phyloP scores from a whole-genome alignment of 2,329 filamentous ascomycete species.

The Diaporthe vexans region DNA sequence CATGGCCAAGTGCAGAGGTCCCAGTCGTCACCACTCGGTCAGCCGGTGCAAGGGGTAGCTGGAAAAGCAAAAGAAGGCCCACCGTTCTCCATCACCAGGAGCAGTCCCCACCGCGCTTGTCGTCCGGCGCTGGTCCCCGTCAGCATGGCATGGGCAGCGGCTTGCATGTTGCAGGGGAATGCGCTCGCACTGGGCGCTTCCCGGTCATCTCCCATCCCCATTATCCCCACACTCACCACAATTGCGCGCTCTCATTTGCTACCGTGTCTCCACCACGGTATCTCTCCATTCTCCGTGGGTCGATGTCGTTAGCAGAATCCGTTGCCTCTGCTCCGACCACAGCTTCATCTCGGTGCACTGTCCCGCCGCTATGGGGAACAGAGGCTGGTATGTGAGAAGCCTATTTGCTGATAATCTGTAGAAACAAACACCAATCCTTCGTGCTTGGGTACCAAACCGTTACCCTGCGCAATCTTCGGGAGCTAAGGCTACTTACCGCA shows the following conservation, averaged over 20 bases:
- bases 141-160: conserved; percentile 37
- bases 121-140: conserved; percentile 42
- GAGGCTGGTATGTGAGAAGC: conserved; percentile 33
- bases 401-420: conserved; percentile 39
- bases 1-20: conserved; percentile 35
- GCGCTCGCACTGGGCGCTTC: conserved; percentile 47
- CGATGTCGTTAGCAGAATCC: conserved; percentile 29
- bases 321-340: conserved; percentile 34
- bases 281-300: conserved; percentile 36
- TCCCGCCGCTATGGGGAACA: conserved; percentile 29
- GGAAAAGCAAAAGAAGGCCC: conserved; percentile 38
- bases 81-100: conserved; percentile 42
- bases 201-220: conserved; percentile 44
- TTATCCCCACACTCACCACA: conserved; percentile 36
- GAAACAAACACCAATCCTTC: conserved; percentile 32
- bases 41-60: conserved; percentile 35
- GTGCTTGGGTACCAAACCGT: conserved; percentile 25
- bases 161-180: conserved; percentile 39
- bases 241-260: conserved; percentile 38
- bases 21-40: conserved; percentile 36
- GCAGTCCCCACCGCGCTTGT: conserved; percentile 41
- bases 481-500: conserved; percentile 36
- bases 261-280: conserved; percentile 34
- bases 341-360: conserved; percentile 34
- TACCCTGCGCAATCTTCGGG: conserved; percentile 37